These are phyloP conservation scores for Fomitopsis serialis DNA, from an alignment of 768 basidiomycete genomes.

Conservation along the genomic window DNA sequence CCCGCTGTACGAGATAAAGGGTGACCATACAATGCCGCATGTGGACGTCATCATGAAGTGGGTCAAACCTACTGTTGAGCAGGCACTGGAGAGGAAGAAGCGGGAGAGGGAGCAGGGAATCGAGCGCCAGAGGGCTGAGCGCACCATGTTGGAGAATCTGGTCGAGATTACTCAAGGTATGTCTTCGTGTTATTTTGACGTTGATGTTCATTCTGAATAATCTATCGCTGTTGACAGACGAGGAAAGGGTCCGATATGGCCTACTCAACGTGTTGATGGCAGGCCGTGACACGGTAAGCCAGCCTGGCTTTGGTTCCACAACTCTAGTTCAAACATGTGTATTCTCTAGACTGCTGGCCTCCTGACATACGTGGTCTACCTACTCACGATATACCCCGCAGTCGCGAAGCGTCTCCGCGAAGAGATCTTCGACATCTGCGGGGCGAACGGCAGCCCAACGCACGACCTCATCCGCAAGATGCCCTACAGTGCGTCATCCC, in stretches of 20 bases:
- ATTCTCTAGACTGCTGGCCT: slow-evolving; percentile 1
- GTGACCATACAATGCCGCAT: slow-evolving; percentile 31
- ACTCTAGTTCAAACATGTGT: background rate
- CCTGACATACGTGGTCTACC: slow-evolving; percentile 50
- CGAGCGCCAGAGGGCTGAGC: slow-evolving; percentile 16
- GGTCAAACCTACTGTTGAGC: slow-evolving; percentile 41
- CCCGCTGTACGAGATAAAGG: slow-evolving; percentile 42
- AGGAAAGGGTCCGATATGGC: slow-evolving; percentile 36
- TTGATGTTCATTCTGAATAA: background rate
- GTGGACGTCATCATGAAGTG: slow-evolving; percentile 39
- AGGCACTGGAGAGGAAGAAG: slow-evolving; percentile 35
- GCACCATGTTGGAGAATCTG: slow-evolving; percentile 35
- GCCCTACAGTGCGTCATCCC: slow-evolving; percentile 40
- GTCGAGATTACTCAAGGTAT: slow-evolving; percentile 34
- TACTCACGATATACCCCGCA: slow-evolving; percentile 47
- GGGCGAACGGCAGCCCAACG: slow-evolving; percentile 38
- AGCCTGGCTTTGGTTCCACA: background rate
- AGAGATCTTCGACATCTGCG: slow-evolving; percentile 44
- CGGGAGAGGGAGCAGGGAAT: slow-evolving; percentile 12
- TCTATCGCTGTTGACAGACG: slow-evolving; percentile 22
- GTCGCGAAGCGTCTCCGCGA: slow-evolving; percentile 40
- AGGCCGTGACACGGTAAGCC: slow-evolving; percentile 23
- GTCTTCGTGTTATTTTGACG: background rate
- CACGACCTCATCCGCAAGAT: slow-evolving; percentile 52
- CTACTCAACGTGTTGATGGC: slow-evolving; percentile 20